phyloP scores from a whole-genome alignment of 768 basidiomycete species.

The Xanthoconium purpureum region DNA sequence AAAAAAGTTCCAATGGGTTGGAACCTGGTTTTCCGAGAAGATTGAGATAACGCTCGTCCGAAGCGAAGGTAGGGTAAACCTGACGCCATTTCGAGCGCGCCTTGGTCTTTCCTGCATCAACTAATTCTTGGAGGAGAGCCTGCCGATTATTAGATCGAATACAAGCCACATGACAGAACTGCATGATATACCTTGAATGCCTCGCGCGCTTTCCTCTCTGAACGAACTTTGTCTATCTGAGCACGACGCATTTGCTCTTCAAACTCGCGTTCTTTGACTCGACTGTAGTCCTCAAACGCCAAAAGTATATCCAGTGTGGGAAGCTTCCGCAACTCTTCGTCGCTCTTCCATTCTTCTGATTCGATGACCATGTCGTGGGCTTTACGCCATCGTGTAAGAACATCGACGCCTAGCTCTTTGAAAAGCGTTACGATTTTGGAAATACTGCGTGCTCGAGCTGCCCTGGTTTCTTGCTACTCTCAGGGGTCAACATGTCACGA shows the following conservation, averaged over 20 bases:
- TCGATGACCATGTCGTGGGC: slow-evolving; percentile 75
- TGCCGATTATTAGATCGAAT: slow-evolving; percentile 28
- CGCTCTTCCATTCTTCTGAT: slow-evolving; percentile 75
- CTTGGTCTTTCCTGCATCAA: slow-evolving; percentile 62
- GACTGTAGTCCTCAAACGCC: slow-evolving; percentile 92
- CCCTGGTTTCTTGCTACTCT: slow-evolving; percentile 72
- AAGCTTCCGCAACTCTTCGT: slow-evolving; percentile 73
- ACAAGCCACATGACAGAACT: background rate
- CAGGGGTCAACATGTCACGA: background rate
- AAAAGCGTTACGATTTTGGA: slow-evolving; percentile 81
- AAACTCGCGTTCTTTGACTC: slow-evolving; percentile 85
- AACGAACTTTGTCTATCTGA: slow-evolving; percentile 80
- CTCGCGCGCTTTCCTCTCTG: slow-evolving; percentile 87
- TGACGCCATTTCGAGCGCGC: slow-evolving; percentile 91
- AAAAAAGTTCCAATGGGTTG: slow-evolving; percentile 93
- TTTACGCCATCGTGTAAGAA: slow-evolving; percentile 89
- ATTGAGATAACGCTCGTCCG: slow-evolving; percentile 79
- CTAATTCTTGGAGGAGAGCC: slow-evolving; percentile 71
- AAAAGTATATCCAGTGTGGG: slow-evolving; percentile 90
- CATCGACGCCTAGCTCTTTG: slow-evolving; percentile 84
- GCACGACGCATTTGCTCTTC: slow-evolving; percentile 80
- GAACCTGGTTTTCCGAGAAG: slow-evolving; percentile 94
- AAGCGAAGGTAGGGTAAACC: slow-evolving; percentile 70
- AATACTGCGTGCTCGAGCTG: slow-evolving; percentile 74
- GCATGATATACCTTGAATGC: slow-evolving; percentile 66